Percentiles rank a stretch among this genome's conserved stretches.
phyloP scores from a whole-genome alignment of 2,329 filamentous ascomycete genomes.

The Bipolaris cookei region DNA sequence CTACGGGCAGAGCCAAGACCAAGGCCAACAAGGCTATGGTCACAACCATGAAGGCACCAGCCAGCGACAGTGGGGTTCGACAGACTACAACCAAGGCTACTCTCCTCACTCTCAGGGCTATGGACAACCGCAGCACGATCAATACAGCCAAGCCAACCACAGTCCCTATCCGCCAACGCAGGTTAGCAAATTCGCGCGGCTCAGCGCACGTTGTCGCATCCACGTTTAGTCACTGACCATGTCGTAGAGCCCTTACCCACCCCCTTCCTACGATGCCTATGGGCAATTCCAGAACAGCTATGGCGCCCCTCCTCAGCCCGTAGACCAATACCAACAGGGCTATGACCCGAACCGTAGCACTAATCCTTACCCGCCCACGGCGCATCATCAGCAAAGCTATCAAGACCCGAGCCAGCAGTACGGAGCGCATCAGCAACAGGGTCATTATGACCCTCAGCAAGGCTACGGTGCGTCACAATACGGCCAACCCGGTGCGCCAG shows the following conservation, averaged over 20 bases:
- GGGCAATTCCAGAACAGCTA: slow-evolving; percentile 35
- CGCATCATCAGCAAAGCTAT: slow-evolving; percentile 34
- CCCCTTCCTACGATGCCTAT: slow-evolving; percentile 39
- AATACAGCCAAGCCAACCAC: slow-evolving; percentile 33
- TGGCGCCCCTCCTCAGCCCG: slow-evolving; percentile 34
- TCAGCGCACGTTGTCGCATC: slow-evolving; percentile 16
- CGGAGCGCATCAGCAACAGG: slow-evolving; percentile 25
- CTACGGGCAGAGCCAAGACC: slow-evolving; percentile 39
- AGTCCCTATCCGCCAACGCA: slow-evolving; percentile 26
- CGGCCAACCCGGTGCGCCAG: slow-evolving; percentile 49
- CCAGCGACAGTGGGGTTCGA: slow-evolving; percentile 35
- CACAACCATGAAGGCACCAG: slow-evolving; percentile 35
- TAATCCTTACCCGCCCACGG: slow-evolving; percentile 44
- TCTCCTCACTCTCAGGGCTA: slow-evolving; percentile 33
- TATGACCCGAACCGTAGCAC: slow-evolving; percentile 46
- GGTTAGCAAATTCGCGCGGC: slow-evolving; percentile 20
- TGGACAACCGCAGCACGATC: slow-evolving; percentile 36
- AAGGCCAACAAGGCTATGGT: slow-evolving; percentile 27
- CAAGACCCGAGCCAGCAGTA: slow-evolving; percentile 31
- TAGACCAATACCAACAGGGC: slow-evolving; percentile 40
- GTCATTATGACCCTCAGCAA: slow-evolving; percentile 19
- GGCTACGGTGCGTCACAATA: slow-evolving; percentile 44
- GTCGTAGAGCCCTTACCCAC: slow-evolving; percentile 36
- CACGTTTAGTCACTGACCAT: slow-evolving; percentile 19
- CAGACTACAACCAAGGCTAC: slow-evolving; percentile 30